Percentiles rank a stretch among this genome's conserved stretches.
Conservation (phyloP, 805 yeast species). For the Teunomyces panamensis region DNA sequence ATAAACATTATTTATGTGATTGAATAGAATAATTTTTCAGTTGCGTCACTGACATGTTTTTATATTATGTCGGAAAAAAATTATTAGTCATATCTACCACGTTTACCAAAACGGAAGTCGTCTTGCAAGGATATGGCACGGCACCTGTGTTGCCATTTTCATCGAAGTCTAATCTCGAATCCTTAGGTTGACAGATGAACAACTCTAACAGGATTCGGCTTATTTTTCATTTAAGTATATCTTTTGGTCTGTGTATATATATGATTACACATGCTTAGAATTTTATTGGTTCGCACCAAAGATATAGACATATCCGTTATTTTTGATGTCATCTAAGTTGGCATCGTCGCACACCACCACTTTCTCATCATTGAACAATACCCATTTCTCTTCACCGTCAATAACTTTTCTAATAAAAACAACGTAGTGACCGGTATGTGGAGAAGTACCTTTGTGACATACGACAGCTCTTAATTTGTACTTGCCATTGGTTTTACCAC, state of each 20-base stretch:
- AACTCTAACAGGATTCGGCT: too few species aligned
- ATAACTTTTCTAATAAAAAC: slow-evolving; percentile 55
- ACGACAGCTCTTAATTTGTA: slow-evolving; percentile 63
- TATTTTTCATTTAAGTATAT: too few species aligned
- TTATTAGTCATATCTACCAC: neutral
- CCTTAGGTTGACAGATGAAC: too few species aligned
- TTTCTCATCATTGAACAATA: slow-evolving; percentile 84
- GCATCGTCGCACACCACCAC: slow-evolving; percentile 58
- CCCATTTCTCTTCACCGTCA: slow-evolving; percentile 54
- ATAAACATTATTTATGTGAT: slow-evolving; percentile 58
- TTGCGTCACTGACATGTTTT: neutral
- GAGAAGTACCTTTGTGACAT: slow-evolving; percentile 87
- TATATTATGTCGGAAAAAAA: neutral
- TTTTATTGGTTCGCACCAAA: slow-evolving; percentile 17
- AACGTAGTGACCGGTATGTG: slow-evolving; percentile 92
- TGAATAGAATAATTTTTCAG: neutral
- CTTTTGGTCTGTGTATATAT: too few species aligned
- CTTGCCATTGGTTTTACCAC: slow-evolving; percentile 15
- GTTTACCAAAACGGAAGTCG: slow-evolving; percentile 1
- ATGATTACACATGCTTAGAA: too few species aligned
- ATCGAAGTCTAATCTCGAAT: too few species aligned
- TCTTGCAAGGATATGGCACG: neutral
- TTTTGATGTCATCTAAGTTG: slow-evolving; percentile 41
- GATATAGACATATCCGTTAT: slow-evolving; percentile 49
- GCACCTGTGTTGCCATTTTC: neutral